Evolutionary conservation across 176 grass and related monocot species (phyloP), one percentile per base, ranked within the genome.

Genomic region (Eleusine indica): DNA sequence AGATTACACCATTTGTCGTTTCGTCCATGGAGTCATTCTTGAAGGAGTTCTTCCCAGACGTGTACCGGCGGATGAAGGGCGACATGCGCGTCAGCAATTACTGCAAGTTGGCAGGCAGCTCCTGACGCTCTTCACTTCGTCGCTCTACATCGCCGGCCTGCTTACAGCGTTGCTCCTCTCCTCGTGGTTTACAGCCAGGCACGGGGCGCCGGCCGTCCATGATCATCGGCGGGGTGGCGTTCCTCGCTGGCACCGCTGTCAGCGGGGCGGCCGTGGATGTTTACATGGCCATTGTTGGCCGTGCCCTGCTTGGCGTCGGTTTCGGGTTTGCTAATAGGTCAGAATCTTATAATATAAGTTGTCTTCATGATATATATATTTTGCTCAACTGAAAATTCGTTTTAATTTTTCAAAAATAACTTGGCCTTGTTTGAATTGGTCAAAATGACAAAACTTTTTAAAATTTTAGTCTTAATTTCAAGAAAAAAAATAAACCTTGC

Each of bases 81-180:
- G 79, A 86, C 63, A 44, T 74, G 54, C 54, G 18, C 9, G 84
- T 95, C 32, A 95, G 90, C 88, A 94, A 92, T 62, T 94, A 97
- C 77, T 94, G 95, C 95, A 92, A 91, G 85, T 97, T 97, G 39
- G 82, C 94, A 79, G 92, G 92, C 25, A 25, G 25, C 25, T 25
- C 25, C 25, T 25, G 25, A 25, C 25, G 25, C 25, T 25, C 25
- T 25, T 87, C 90, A 97, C 95, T 0, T 94, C 92, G 19, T 97
- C 95, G 21, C 88, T 94, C 4, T 94, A 92, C 85, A 44, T 87
- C 28, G 74, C 89, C 1, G 89, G 92, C 10, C 89, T 89, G 14
- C 70, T 94, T 22, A 78, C 89, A 7, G 58, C 77, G 0, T 19
- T 86, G 29, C 73, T 91, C 25, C 58, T 91, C 29, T 75, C 92